Conservation (phyloP, 2,329 filamentous ascomycete genomes). For the Hirsutella rhossiliensis region DNA sequence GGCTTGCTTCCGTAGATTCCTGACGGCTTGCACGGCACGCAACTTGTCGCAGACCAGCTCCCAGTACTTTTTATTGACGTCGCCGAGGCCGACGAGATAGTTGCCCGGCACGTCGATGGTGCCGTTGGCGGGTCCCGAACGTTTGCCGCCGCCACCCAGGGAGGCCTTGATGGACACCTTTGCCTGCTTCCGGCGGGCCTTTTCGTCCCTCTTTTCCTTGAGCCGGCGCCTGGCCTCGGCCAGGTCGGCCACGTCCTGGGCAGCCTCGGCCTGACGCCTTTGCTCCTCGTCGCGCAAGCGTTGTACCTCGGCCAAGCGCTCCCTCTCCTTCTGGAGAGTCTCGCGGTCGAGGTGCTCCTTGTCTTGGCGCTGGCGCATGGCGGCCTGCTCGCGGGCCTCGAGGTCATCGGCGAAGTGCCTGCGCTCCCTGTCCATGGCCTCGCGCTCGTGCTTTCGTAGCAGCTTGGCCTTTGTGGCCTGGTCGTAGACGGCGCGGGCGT, state of each 20-base stretch:
- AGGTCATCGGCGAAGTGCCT: constrained; percentile 77
- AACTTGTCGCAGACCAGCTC: constrained; percentile 28
- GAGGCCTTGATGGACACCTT: constrained; percentile 20
- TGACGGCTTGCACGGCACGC: constrained; percentile 23
- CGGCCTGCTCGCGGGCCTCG: constrained; percentile 61
- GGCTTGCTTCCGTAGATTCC: constrained; percentile 16
- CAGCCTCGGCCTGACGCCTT: constrained; percentile 20
- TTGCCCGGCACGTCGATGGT: constrained; percentile 23
- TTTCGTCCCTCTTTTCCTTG: constrained; percentile 29
- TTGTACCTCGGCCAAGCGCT: constrained; percentile 23
- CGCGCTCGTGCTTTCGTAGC: constrained; percentile 57
- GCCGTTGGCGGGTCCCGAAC: constrained; percentile 19
- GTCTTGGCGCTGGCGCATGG: constrained; percentile 45
- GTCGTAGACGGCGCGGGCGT: constrained; percentile 67
- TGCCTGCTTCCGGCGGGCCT: constrained; percentile 22
- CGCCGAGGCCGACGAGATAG: constrained; percentile 16
- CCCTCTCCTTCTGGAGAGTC: constrained; percentile 23
- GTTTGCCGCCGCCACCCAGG: constrained; percentile 7
- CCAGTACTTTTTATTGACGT: constrained; percentile 23
- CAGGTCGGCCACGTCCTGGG: constrained; percentile 25
- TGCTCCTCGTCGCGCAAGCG: constrained; percentile 25
- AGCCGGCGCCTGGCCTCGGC: constrained; percentile 23
- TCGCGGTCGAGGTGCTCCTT: constrained; percentile 23
- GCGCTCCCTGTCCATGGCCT: constrained; percentile 60
- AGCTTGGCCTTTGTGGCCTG: constrained; percentile 58